Evolutionary conservation across 139 green algal genomes (phyloP).

Genomic region (Coccomyxa sp.): DNA sequence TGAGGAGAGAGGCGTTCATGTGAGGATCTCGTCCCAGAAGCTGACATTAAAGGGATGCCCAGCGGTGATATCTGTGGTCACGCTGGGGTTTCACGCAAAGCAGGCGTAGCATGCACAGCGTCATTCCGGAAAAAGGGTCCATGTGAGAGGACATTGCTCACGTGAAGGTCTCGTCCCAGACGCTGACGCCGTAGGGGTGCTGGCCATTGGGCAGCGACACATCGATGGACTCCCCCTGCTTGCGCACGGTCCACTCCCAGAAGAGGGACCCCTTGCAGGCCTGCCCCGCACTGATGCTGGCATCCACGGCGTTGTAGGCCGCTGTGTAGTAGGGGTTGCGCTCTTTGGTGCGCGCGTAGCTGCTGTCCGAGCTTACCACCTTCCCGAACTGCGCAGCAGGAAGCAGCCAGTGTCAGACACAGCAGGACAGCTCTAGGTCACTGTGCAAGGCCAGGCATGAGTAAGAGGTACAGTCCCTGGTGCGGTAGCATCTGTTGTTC

Average conservation of each 20-base stretch:
- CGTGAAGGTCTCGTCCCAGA: neutral
- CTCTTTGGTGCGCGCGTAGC: neutral
- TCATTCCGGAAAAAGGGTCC: neutral
- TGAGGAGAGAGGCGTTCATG: neutral
- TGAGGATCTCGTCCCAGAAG: neutral
- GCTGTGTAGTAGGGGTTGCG: neutral
- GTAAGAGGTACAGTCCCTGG: neutral
- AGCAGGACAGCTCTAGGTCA: too few relatives aligned
- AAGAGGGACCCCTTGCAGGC: neutral
- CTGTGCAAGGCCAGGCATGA: too few relatives aligned
- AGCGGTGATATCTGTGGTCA: neutral
- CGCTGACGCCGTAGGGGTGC: neutral
- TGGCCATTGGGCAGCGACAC: neutral
- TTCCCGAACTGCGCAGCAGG: neutral
- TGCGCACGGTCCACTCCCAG: slow-evolving; percentile 1
- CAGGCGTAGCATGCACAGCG: neutral
- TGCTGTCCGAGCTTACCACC: neutral
- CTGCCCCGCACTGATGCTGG: neutral
- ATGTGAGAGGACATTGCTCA: neutral
- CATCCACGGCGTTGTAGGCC: neutral
- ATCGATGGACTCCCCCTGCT: neutral
- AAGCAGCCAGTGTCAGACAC: neutral
- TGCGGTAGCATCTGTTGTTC: neutral
- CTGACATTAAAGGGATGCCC: neutral
- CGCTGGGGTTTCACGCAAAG: neutral